A percentile compares a stretch with the other conserved stretches of the same genome.
These are phyloP conservation scores for Pichia membranifaciens DNA, from an alignment of 805 yeast genomes.

Conservation along the genomic window DNA sequence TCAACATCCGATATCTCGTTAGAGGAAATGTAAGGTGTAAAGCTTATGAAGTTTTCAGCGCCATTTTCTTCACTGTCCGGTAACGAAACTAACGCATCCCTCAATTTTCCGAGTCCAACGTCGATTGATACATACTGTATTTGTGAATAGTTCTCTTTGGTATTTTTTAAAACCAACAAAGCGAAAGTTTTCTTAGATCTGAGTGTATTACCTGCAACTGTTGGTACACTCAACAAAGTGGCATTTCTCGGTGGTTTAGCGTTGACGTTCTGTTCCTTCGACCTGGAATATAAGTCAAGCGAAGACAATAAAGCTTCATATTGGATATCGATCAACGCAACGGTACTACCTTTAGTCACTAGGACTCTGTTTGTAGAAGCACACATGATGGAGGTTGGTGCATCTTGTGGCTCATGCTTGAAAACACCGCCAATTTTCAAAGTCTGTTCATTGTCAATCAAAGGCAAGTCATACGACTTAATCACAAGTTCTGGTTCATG, in stretches of 20 bases:
- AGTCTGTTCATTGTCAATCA: conserved; percentile 27
- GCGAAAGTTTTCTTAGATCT: conserved; percentile 38
- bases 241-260: conserved; percentile 24
- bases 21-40: conserved; percentile 19
- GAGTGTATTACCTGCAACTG: conserved; percentile 39
- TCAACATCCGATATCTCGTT: conserved; percentile 19
- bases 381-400: conserved; percentile 32
- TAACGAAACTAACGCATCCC: conserved; percentile 63
- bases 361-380: conserved; percentile 44
- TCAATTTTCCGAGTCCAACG: conserved; percentile 61
- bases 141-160: conserved; percentile 38
- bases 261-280: conserved; percentile 18
- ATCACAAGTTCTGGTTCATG: conserved; percentile 15
- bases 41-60: conserved; percentile 15
- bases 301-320: conserved; percentile 34
- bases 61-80: conserved; percentile 6
- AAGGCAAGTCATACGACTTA: conserved; percentile 29
- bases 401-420: conserved; percentile 21
- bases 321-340: conserved; percentile 41
- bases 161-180: conserved; percentile 36
- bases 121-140: conserved; percentile 45
- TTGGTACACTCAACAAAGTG: conserved; percentile 29
- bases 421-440: conserved; percentile 23
- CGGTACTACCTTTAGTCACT: conserved; percentile 34
- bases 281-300: conserved; percentile 27